A percentile compares a stretch with the other conserved stretches of the same genome.
These are phyloP conservation scores for Solanum commersonii DNA, from an alignment of 257 asterid species.

Conservation along the genomic window DNA sequence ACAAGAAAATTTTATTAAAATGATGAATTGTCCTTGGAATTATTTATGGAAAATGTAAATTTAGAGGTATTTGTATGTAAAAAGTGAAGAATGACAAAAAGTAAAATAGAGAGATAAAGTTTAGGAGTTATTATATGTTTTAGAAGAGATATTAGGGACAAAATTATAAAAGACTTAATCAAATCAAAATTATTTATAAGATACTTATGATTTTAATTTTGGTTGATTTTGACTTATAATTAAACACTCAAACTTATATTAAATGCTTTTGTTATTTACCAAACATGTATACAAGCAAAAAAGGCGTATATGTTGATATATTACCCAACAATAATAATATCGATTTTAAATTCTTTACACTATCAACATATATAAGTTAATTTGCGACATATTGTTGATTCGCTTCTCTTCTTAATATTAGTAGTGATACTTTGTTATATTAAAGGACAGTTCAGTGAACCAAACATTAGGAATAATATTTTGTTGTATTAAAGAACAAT, in stretches of 20 bases:
- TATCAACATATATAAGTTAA: neutral
- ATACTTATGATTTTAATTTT: no score
- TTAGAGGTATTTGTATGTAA: neutral
- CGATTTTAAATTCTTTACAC: neutral
- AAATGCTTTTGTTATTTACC: no score
- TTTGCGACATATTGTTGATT: no score
- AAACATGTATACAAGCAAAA: no score
- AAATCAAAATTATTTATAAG: neutral
- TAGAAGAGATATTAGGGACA: neutral
- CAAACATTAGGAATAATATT: no score
- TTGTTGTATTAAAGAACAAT: no score
- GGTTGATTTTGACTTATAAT: neutral
- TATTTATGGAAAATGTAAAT: neutral
- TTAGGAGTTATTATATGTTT: neutral
- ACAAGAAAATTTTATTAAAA: no score
- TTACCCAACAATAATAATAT: neutral
- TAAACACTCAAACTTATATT: neutral
- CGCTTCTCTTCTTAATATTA: neutral
- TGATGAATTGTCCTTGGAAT: neutral
- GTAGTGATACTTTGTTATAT: no score
- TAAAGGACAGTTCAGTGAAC: fast-evolving
- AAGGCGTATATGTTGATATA: no score
- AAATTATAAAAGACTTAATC: neutral
- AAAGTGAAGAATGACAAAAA: neutral
- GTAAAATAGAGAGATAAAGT: neutral